Evolutionary conservation across 306 rosid species (phyloP).

Genomic region (Canavalia ensiformis): DNA sequence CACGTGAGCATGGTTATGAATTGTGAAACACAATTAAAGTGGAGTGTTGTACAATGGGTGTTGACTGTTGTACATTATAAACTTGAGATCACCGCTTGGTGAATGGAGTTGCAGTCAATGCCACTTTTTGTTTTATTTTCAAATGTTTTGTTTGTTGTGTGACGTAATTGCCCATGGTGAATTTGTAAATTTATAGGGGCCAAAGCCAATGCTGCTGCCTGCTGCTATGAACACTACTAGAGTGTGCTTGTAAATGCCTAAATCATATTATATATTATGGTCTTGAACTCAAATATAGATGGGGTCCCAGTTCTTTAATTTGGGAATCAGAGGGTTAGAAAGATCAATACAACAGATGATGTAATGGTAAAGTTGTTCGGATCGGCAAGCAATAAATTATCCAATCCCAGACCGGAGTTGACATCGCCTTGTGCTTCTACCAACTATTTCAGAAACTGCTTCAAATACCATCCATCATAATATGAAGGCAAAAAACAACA

Average conservation of each 20-base stretch:
- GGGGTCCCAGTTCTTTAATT: slow-evolving; percentile 52
- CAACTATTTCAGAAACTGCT: slow-evolving; percentile 41
- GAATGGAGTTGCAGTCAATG: slow-evolving; percentile 56
- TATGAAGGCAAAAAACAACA: neutral
- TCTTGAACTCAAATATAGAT: slow-evolving; percentile 39
- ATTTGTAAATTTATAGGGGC: neutral
- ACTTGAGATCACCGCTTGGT: slow-evolving; percentile 38
- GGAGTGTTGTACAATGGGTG: slow-evolving; percentile 44
- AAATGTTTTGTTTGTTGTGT: neutral
- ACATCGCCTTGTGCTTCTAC: slow-evolving; percentile 47
- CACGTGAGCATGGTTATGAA: slow-evolving; percentile 30
- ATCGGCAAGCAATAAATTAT: slow-evolving; percentile 45
- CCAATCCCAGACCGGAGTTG: slow-evolving; percentile 33
- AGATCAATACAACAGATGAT: slow-evolving; percentile 40
- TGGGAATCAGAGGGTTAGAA: slow-evolving; percentile 40
- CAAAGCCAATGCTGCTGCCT: neutral
- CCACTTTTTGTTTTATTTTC: slow-evolving; percentile 45
- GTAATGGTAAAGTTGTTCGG: slow-evolving; percentile 44
- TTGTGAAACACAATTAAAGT: slow-evolving; percentile 40
- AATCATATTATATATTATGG: neutral
- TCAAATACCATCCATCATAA: slow-evolving; percentile 26
- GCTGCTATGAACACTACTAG: neutral
- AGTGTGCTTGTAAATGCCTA: neutral
- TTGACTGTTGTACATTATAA: slow-evolving; percentile 56
- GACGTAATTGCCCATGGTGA: neutral